Base-by-base conservation (phyloP, 192 early-diverging fungal species). In the Coemansia sp. region DNA sequence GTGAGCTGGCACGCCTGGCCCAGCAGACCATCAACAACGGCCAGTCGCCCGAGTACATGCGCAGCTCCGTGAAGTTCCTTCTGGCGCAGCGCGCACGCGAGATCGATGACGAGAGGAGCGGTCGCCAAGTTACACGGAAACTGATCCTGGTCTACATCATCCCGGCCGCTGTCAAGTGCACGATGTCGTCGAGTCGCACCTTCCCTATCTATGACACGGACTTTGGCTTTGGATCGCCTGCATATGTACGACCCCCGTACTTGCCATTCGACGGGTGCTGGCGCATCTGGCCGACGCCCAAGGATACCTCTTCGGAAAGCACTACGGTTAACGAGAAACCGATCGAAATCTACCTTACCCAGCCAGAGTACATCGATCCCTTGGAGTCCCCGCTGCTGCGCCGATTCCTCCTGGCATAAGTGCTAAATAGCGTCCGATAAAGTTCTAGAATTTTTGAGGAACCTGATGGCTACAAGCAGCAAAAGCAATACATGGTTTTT, bases 201-300 rank as follows among this genome's bases (percentile, higher is more conserved):
- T 81, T 81, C 40, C 79, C 73, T 2, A 81, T 81, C 28, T 81
- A 81, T 30, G 52, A 72, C 56, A 59, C 62, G 4, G 73, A 81
- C 64, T 81, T 70, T 64, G 79, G 79, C 2, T 75, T 72, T 70
- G 79, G 79, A 8, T 21, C 55, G 28, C 79, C 79, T 16, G 70
- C 53, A 25, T 75, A 75, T 46, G 73, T 81, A 29, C 73, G 79
- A 2, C 73, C 79, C 45, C 79, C 79, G 13, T 81, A 67, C 37
- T 52, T 81, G 26, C 79, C 79, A 0, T 81, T 67, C 16, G 79
- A 81, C 29, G 79, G 79, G 3, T 81, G 79, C 46, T n/a, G 75
- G 73, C 73, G 79, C 30, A 61, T 81, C 37, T 81, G 79, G 79
- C 79, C 79, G 0, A 74, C 73, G 0, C 79, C 79, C 9, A 39